A percentile compares a stretch with the other conserved stretches of the same genome.
phyloP scores from a whole-genome alignment of 805 yeast species.

The Candida glaebosa region DNA sequence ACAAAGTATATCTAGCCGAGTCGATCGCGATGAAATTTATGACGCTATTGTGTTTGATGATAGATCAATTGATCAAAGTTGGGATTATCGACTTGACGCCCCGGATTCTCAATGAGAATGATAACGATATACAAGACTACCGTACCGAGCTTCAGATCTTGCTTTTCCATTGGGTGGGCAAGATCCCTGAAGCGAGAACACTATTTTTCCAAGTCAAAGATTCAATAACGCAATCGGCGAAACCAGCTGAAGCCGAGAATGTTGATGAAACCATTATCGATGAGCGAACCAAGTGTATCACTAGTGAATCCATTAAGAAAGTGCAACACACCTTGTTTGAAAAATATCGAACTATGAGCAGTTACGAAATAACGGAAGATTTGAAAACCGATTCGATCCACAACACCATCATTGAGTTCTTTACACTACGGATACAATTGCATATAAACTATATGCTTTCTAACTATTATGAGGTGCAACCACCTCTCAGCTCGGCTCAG shows the following conservation, averaged over 20 bases:
- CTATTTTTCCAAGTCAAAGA: slow-evolving; percentile 42
- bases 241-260: slow-evolving; percentile 1
- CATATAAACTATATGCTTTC: slow-evolving; percentile 9
- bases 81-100: slow-evolving; percentile 43
- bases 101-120: slow-evolving; percentile 9
- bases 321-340: slow-evolving; percentile 13
- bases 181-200: slow-evolving; percentile 58
- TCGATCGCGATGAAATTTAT: slow-evolving; percentile 42
- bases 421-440: slow-evolving; percentile 13
- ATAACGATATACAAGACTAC: slow-evolving; percentile 45
- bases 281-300: not conserved
- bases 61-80: slow-evolving; percentile 46
- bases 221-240: slow-evolving; percentile 9
- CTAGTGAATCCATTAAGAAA: slow-evolving; percentile 3
- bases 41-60: slow-evolving; percentile 59
- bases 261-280: slow-evolving; percentile 1
- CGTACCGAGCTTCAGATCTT: slow-evolving; percentile 57
- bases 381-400: slow-evolving; percentile 12
- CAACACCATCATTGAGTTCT: slow-evolving; percentile 12
- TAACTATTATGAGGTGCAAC: not conserved
- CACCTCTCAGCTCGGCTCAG: slow-evolving; percentile 1
- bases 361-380: slow-evolving; percentile 17
- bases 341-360: slow-evolving; percentile 9
- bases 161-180: slow-evolving; percentile 63
- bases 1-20: slow-evolving; percentile 26